These are phyloP conservation scores for Lentithecium fluviatile DNA, from an alignment of 495 filamentous ascomycete genomes.

Conservation along the genomic window DNA sequence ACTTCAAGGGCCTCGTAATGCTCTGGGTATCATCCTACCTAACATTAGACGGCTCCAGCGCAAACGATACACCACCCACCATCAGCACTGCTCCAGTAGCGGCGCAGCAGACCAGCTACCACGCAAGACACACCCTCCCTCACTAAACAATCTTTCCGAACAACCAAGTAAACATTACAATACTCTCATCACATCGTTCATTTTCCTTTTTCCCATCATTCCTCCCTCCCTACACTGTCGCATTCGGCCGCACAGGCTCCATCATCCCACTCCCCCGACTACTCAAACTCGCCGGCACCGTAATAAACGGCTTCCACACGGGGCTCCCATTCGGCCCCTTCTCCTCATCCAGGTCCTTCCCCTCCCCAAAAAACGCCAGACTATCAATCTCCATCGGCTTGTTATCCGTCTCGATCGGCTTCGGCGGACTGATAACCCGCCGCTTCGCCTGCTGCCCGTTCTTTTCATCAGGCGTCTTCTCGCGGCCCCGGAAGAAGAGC, in stretches of 20 bases:
- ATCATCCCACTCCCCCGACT: conserved; percentile 8
- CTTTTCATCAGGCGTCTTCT: conserved; percentile 8
- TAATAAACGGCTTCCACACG: conserved; percentile 30
- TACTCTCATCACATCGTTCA: too few relatives aligned
- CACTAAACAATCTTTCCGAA: not conserved
- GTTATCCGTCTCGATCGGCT: not conserved
- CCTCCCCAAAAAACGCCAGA: conserved; percentile 12
- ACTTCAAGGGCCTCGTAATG: too few relatives aligned
- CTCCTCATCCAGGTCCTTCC: conserved; percentile 1
- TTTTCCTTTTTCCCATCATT: not conserved
- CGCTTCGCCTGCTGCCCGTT: not conserved
- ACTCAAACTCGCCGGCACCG: conserved; percentile 23
- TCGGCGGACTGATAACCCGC: conserved; percentile 4
- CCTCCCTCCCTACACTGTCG: conserved; percentile 13
- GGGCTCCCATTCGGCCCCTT: conserved; percentile 3
- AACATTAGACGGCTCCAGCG: too few relatives aligned
- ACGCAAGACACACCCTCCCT: not conserved
- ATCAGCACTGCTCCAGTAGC: not conserved
- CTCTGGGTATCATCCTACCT: too few relatives aligned
- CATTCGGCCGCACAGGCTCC: conserved; percentile 7
- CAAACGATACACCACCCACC: too few relatives aligned
- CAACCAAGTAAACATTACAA: too few relatives aligned
- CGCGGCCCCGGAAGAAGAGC: conserved; percentile 19
- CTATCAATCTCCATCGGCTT: conserved; percentile 14
- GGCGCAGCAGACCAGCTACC: conserved; percentile 26